Evolutionary conservation across 176 grass and related monocot genomes (phyloP).

Genomic region (Themeda triandra): DNA sequence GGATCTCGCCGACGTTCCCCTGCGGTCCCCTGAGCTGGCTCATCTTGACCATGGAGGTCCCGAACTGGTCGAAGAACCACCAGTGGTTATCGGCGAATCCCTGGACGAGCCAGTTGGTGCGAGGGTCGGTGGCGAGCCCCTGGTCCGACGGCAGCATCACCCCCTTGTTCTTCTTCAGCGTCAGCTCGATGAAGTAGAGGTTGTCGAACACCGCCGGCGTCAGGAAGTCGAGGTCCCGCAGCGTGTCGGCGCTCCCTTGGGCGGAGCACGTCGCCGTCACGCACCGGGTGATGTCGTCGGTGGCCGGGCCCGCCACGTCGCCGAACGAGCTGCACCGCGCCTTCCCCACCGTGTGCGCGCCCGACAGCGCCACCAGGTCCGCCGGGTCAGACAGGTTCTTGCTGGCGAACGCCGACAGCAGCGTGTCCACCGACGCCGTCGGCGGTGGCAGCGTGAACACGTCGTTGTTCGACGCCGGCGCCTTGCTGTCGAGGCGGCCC

Average conservation of each 20-base stretch:
- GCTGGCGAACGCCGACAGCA: neutral
- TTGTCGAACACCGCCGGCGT: slow-evolving; percentile 42
- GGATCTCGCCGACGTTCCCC: slow-evolving; percentile 43
- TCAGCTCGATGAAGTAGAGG: slow-evolving; percentile 34
- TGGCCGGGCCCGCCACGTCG: neutral
- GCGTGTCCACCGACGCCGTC: neutral
- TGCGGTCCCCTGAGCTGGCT: slow-evolving; percentile 24
- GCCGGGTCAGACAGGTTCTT: neutral
- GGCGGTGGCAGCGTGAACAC: slow-evolving; percentile 21
- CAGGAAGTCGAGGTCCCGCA: slow-evolving; percentile 7
- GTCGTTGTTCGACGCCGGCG: neutral
- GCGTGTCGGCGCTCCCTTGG: neutral
- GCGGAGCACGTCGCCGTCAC: slow-evolving; percentile 16
- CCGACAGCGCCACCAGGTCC: slow-evolving; percentile 53
- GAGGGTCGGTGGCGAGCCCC: neutral
- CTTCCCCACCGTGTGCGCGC: slow-evolving; percentile 53
- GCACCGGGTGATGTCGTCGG: neutral
- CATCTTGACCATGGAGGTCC: slow-evolving; percentile 41
- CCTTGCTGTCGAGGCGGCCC: slow-evolving; percentile 20
- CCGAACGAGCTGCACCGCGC: slow-evolving; percentile 26
- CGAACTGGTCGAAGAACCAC: slow-evolving; percentile 55
- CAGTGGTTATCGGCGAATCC: slow-evolving; percentile 32
- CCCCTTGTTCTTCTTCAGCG: slow-evolving; percentile 5
- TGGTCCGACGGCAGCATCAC: slow-evolving; percentile 43
- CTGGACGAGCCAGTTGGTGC: slow-evolving; percentile 24